phyloP scores from a whole-genome alignment of 1,139 yeast species.

The Hemisphaericaspora lyxosophila region DNA sequence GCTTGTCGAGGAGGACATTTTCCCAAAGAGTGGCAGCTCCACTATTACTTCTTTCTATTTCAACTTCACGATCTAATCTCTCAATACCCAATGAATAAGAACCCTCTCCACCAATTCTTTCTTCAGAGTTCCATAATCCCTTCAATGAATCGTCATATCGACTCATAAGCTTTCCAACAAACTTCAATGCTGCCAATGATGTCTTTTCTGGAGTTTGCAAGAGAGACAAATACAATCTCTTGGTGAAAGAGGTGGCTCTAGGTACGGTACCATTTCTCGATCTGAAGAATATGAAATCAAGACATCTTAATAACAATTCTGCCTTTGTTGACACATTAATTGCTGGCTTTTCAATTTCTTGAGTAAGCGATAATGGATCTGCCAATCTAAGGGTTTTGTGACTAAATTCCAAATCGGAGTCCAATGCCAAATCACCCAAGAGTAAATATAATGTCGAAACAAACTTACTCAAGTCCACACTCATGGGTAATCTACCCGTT shows the following conservation, averaged over 20 bases:
- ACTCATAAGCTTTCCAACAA: constrained; percentile 71
- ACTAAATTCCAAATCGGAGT: constrained; percentile 82
- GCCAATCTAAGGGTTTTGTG: constrained; percentile 76
- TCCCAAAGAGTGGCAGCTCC: constrained; percentile 94
- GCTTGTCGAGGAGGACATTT: constrained; percentile 70
- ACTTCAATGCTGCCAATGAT: constrained; percentile 70
- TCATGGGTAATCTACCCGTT: constrained; percentile 53
- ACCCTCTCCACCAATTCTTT: constrained; percentile 63
- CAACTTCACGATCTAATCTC: constrained; percentile 46
- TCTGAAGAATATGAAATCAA: constrained; percentile 80
- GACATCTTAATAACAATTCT: constrained; percentile 72
- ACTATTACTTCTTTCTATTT: constrained; percentile 75
- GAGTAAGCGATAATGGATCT: constrained; percentile 58
- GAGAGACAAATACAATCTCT: constrained; percentile 65
- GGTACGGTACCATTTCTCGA: constrained; percentile 69
- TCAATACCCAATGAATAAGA: constrained; percentile 73
- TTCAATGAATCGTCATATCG: constrained; percentile 65
- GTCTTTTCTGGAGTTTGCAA: constrained; percentile 89
- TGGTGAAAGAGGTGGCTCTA: constrained; percentile 81
- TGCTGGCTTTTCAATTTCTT: constrained; percentile 52
- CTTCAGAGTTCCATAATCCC: constrained; percentile 84
- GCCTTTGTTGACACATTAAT: constrained; percentile 89
- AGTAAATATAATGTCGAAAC: constrained; percentile 70
- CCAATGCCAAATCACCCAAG: constrained; percentile 66
- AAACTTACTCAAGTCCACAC: constrained; percentile 68